Evolutionary conservation across 306 rosid species (phyloP), one percentile per base, ranked within the genome.

Genomic region (Leucaena leucocephala): DNA sequence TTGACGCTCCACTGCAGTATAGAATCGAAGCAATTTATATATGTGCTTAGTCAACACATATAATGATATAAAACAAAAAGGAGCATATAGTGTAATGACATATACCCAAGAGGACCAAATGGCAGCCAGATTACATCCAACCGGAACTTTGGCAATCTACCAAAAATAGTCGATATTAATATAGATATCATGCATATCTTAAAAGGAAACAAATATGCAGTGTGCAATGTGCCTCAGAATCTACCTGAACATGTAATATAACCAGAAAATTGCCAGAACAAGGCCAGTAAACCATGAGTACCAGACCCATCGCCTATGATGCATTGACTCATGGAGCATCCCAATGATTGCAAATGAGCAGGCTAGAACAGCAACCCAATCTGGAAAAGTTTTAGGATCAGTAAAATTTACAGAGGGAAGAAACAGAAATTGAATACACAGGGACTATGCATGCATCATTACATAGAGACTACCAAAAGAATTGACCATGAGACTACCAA

Each of bases 41-140:
- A 54, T 45, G 61, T 19, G 62, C 72, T 45, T 75, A 73, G 33
- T 19, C 62, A 55, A 12, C 76, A 78, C 64, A 77, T 68, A 76
- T 44, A 44, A 72, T 55, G 62, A 55, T 55, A 21, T 55, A 76
- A 76, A 14, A 77, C 78, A 83, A 49, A 59, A 1, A 27, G 11
- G 82, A 72, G 43, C 43, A 83, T 3, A 45, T 17, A n/a, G 45
- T 58, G 76, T 49, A 63, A 45, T 13, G 50, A 36, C 81, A 43
- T 88, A 91, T 88, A 93, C 98, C 94, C 22, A 75, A 93, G 81
- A n/a, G 98, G 94, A 40, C 98, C 98, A 68, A 90, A 73, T 64
- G 98, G 98, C 61, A 90, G 91, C 98, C 98, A 95, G 76, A 93
- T 83, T 69, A 87, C 87, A 82, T 95, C 97, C 98, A 98, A 95